phyloP scores from a whole-genome alignment of 176 grass and related monocot species.

The Zizania latifolia region DNA sequence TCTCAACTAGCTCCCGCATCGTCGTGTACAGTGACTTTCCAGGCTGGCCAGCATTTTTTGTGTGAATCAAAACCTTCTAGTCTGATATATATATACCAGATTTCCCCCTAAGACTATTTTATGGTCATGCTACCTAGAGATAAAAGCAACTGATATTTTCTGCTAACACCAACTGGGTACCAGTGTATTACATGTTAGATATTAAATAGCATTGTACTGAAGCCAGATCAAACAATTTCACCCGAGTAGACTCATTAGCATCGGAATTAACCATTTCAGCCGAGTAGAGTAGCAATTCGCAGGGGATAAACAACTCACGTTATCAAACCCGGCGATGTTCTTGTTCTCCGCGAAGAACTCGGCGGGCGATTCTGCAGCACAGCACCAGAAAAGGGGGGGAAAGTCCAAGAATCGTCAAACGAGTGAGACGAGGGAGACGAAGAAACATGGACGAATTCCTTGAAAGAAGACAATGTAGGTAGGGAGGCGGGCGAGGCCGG shows the following conservation, averaged over 20 bases:
- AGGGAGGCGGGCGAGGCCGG: not conserved
- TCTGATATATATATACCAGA: not conserved
- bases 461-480: not conserved
- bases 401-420: not conserved
- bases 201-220: not conserved
- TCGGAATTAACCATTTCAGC: not conserved
- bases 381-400: not conserved
- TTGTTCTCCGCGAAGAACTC: slow-evolving; percentile 98
- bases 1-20: slow-evolving; percentile 88
- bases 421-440: not conserved
- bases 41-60: slow-evolving; percentile 40
- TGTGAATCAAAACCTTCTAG: slow-evolving; percentile 5
- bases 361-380: slow-evolving; percentile 75
- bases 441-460: not conserved
- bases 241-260: too few species aligned
- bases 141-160: not conserved
- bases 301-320: slow-evolving; percentile 49
- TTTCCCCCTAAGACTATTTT: not conserved
- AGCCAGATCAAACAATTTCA: not conserved
- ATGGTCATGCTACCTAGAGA: not conserved
- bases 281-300: not conserved
- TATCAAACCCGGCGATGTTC: slow-evolving; percentile 95
- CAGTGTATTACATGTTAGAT: not conserved
- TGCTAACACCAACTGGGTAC: not conserved
- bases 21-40: slow-evolving; percentile 97